Percentiles rank a stretch among this genome's conserved stretches.
Evolutionary conservation across 2,329 filamentous ascomycete species (phyloP).

Genomic region (Coniochaeta pulveracea): DNA sequence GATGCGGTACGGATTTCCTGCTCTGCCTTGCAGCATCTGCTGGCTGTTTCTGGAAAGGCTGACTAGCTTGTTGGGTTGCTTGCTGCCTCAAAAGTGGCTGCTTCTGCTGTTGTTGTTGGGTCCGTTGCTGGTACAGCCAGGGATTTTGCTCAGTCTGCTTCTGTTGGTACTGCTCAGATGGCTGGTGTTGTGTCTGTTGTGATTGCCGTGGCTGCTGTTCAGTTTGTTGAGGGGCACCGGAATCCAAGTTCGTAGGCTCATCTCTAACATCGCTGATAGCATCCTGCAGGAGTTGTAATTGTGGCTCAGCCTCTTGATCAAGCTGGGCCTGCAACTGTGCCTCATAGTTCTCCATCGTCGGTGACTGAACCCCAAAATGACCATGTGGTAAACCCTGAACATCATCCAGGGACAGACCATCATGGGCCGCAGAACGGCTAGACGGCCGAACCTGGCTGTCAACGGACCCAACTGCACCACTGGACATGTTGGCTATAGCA

Average conservation of each 20-base stretch:
- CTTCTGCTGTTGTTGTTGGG: conserved; percentile 6
- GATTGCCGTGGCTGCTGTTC: too few relatives aligned
- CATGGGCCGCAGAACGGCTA: conserved; percentile 3
- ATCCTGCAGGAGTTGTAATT: conserved; percentile 3
- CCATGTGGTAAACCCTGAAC: conserved; percentile 9
- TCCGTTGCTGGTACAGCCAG: conserved; percentile 7
- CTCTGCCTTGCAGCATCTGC: conserved; percentile 9
- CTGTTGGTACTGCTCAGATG: conserved; percentile 9
- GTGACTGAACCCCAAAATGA: conserved; percentile 15
- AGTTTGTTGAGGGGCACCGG: too few relatives aligned
- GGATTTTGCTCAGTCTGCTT: too few relatives aligned
- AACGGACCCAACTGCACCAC: neutral
- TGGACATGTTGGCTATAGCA: conserved; percentile 5
- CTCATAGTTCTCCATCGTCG: conserved; percentile 16
- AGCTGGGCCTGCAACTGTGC: conserved; percentile 17
- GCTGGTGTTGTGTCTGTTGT: conserved; percentile 8
- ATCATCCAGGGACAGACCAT: conserved; percentile 6
- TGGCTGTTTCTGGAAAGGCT: conserved; percentile 5
- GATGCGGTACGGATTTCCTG: conserved; percentile 10
- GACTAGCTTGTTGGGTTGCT: conserved; percentile 6
- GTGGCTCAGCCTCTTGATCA: conserved; percentile 11
- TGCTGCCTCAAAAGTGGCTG: conserved; percentile 14
- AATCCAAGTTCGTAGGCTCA: too few relatives aligned
- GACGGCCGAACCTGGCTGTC: neutral
- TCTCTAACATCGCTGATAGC: too few relatives aligned